A percentile compares a stretch with the other conserved stretches of the same genome.
phyloP scores from a whole-genome alignment of 2,329 filamentous ascomycete species.

The Pseudocercospora eumusae region DNA sequence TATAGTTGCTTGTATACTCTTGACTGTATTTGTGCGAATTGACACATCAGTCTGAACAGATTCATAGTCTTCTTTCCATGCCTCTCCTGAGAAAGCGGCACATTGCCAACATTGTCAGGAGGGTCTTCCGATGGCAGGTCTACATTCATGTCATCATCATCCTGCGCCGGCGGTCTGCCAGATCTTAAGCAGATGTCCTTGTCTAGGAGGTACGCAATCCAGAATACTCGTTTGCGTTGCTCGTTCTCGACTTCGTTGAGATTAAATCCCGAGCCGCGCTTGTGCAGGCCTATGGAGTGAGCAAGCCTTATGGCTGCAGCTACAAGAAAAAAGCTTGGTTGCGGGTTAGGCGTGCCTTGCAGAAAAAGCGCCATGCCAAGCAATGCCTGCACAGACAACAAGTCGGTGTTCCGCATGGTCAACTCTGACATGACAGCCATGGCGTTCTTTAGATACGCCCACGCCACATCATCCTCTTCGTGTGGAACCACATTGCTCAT shows the following conservation, averaged over 20 bases:
- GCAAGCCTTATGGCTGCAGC: conserved; percentile 86
- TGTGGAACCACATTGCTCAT: conserved; percentile 92
- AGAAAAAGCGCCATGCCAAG: conserved; percentile 92
- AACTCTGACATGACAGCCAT: conserved; percentile 91
- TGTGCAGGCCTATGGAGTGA: conserved; percentile 93
- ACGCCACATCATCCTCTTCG: conserved; percentile 91
- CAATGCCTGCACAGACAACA: conserved; percentile 90
- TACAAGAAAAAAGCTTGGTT: conserved; percentile 88
- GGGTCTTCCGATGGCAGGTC: conserved; percentile 91
- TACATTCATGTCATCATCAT: conserved; percentile 89
- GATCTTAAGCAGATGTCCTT: conserved; percentile 73
- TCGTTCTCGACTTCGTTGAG: conserved; percentile 92
- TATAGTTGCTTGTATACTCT: conserved; percentile 93
- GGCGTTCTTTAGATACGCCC: conserved; percentile 95
- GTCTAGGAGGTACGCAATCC: conserved; percentile 74
- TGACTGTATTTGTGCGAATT: conserved; percentile 87
- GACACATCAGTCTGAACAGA: conserved; percentile 88
- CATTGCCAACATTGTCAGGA: conserved; percentile 89
- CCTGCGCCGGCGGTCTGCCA: conserved; percentile 70
- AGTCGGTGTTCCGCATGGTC: conserved; percentile 92
- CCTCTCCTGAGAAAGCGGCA: conserved; percentile 64
- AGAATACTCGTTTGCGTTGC: conserved; percentile 77
- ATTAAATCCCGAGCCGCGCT: conserved; percentile 88
- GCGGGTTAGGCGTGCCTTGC: conserved; percentile 93
- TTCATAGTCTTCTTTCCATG: conserved; percentile 93